Conservation (phyloP, 73 alveolate genomes). For the Paramecium sonneborni region DNA sequence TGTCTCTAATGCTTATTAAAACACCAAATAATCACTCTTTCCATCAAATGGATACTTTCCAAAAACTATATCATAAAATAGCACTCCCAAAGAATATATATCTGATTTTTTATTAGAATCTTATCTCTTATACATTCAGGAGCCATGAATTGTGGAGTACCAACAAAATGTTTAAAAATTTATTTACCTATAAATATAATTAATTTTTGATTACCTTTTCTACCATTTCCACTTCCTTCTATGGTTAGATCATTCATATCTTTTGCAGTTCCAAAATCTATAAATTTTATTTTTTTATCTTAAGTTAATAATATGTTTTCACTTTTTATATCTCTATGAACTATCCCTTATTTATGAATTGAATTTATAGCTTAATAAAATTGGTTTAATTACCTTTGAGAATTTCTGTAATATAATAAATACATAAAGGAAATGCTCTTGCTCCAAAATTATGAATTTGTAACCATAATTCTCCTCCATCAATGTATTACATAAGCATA, state of each 20-base stretch:
- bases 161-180: slow-evolving; percentile 71
- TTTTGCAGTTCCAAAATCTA: slow-evolving; percentile 75
- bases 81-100: slow-evolving; percentile 67
- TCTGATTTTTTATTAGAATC: slow-evolving; percentile 63
- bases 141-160: slow-evolving; percentile 78
- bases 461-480: slow-evolving; percentile 72
- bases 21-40: slow-evolving; percentile 68
- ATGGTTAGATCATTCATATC: slow-evolving; percentile 68
- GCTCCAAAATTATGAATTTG: slow-evolving; percentile 67
- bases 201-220: neutral
- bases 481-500: slow-evolving; percentile 57
- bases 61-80: slow-evolving; percentile 57
- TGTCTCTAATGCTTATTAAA: slow-evolving; percentile 61
- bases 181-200: slow-evolving; percentile 45
- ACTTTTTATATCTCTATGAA: slow-evolving; percentile 73
- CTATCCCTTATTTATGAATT: slow-evolving; percentile 61
- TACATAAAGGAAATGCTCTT: neutral
- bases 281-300: slow-evolving; percentile 55
- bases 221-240: slow-evolving; percentile 72
- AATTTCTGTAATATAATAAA: neutral
- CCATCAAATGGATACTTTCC: slow-evolving; percentile 71
- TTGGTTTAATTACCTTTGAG: neutral
- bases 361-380: neutral
- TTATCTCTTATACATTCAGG: slow-evolving; percentile 76
- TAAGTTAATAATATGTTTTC: slow-evolving; percentile 68